These are phyloP conservation scores for Trichophyton verrucosum DNA, from an alignment of 2,329 filamentous ascomycete species.

Conservation along the genomic window DNA sequence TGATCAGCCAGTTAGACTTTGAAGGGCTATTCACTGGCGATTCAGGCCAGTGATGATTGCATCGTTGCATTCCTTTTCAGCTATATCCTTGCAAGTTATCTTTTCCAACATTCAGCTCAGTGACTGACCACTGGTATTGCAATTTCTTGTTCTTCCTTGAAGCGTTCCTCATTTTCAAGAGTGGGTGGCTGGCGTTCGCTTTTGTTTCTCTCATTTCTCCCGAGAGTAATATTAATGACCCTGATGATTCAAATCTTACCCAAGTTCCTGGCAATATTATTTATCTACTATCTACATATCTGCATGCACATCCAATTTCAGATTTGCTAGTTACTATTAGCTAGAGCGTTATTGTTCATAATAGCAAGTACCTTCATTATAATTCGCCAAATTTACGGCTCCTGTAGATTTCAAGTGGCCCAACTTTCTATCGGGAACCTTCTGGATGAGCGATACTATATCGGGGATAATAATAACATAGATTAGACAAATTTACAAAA, in stretches of 20 bases:
- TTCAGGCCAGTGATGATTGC: background rate
- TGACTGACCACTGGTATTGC: background rate
- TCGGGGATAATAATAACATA: too few relatives aligned
- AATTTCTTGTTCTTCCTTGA: background rate
- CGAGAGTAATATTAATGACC: background rate
- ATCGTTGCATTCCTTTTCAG: background rate
- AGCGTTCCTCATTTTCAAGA: background rate
- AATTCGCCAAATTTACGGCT: background rate
- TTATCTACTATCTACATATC: background rate
- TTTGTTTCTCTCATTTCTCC: background rate
- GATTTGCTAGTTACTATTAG: background rate
- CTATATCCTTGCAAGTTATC: background rate
- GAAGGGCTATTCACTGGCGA: constrained; percentile 35
- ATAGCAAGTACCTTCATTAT: background rate
- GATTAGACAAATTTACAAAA: background rate
- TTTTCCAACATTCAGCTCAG: background rate
- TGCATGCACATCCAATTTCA: background rate
- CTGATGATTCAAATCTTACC: background rate
- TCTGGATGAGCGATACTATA: too few relatives aligned
- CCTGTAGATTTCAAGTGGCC: too few relatives aligned
- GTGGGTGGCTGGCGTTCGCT: background rate
- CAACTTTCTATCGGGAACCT: too few relatives aligned
- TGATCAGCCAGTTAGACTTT: constrained; percentile 56
- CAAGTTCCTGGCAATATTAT: background rate
- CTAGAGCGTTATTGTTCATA: background rate